Percentiles rank a stretch among this genome's conserved stretches.
These are phyloP conservation scores for Penicillium nucicola DNA, from an alignment of 495 filamentous ascomycete genomes.

Conservation along the genomic window DNA sequence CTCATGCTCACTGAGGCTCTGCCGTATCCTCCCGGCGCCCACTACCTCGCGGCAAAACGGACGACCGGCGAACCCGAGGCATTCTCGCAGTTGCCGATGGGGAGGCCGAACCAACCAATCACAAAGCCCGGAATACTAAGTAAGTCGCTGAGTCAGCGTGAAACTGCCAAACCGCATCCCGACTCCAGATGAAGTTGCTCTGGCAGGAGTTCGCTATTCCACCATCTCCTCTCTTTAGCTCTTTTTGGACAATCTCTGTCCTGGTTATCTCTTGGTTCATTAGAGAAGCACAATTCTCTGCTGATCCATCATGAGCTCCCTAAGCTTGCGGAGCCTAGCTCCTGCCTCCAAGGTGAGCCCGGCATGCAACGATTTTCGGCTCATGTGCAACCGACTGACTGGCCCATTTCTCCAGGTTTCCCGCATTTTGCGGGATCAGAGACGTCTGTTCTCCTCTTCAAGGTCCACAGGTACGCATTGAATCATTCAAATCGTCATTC, in stretches of 20 bases:
- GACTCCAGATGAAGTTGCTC: slow-evolving; percentile 20
- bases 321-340: slow-evolving; percentile 58
- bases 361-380: slow-evolving; percentile 24
- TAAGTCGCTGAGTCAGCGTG: slow-evolving; percentile 34
- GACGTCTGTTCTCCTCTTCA: slow-evolving; percentile 81
- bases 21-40: slow-evolving; percentile 12
- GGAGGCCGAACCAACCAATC: slow-evolving; percentile 23
- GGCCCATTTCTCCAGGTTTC: slow-evolving; percentile 35
- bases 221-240: slow-evolving; percentile 23
- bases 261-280: slow-evolving; percentile 22
- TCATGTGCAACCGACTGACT: slow-evolving; percentile 25
- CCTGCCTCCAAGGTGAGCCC: slow-evolving; percentile 52
- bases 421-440: slow-evolving; percentile 49
- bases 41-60: slow-evolving; percentile 29
- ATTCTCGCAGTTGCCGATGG: too few species aligned
- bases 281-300: slow-evolving; percentile 26
- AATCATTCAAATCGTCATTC: slow-evolving; percentile 4
- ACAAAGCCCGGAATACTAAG: slow-evolving; percentile 1
- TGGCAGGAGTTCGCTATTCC: slow-evolving; percentile 21
- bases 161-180: slow-evolving; percentile 36
- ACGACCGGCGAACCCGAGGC: too few species aligned
- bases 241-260: slow-evolving; percentile 20
- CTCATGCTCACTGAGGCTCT: neutral
- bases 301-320: slow-evolving; percentile 53
- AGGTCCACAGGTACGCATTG: slow-evolving; percentile 67